Percentiles rank a stretch among this genome's conserved stretches.
Conservation (phyloP, 805 yeast genomes). For the Monosporozyma yasuniensis region DNA sequence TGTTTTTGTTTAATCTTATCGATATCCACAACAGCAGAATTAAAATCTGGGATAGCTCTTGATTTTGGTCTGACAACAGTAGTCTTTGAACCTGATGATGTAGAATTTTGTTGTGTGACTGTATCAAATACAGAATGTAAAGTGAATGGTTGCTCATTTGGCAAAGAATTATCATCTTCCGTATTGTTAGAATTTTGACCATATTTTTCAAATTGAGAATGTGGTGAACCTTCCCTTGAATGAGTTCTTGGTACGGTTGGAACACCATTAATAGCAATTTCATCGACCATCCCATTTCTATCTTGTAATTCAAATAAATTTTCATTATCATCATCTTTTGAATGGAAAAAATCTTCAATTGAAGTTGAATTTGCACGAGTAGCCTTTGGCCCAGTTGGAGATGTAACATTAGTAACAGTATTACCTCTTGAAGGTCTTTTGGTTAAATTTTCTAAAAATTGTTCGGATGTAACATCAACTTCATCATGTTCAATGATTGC, state of each 20-base stretch:
- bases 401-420: neutral
- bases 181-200: neutral
- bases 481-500: neutral
- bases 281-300: neutral
- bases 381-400: constrained; percentile 7
- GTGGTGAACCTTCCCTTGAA: neutral
- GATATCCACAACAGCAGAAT: constrained; percentile 24
- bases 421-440: constrained; percentile 4
- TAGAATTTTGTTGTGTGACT: constrained; percentile 1
- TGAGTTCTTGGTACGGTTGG: neutral
- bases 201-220: neutral
- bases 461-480: constrained; percentile 20
- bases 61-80: constrained; percentile 31
- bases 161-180: neutral
- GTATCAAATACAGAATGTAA: constrained; percentile 14
- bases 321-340: constrained; percentile 4
- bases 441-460: constrained; percentile 29
- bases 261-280: neutral
- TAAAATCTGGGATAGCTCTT: constrained; percentile 26
- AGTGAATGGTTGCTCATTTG: neutral
- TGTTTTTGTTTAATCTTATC: constrained; percentile 24
- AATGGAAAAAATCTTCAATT: constrained; percentile 47
- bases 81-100: constrained; percentile 7
- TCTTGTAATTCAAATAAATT: neutral
- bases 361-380: constrained; percentile 29